Evolutionary conservation across 2,329 filamentous ascomycete genomes (phyloP).

Genomic region (Bipolaris gigantea): DNA sequence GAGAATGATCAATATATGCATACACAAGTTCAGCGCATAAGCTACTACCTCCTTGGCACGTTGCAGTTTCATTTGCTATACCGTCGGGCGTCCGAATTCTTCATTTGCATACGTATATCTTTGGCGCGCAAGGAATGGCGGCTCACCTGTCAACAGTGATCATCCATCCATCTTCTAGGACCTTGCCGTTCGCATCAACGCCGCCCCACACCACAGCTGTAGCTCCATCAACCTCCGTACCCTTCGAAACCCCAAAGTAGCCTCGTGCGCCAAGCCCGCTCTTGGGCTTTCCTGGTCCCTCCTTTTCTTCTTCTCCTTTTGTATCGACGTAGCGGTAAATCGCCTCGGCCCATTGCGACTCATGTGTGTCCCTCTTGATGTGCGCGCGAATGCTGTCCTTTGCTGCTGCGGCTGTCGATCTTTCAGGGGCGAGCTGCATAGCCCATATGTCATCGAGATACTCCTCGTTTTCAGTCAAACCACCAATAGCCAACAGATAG

Average conservation of each 20-base stretch:
- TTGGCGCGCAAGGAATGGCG: not conserved
- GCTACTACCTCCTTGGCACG: not conserved
- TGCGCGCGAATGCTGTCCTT: conserved; percentile 55
- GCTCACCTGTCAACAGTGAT: conserved; percentile 45
- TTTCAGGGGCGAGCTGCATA: conserved; percentile 55
- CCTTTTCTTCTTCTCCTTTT: conserved; percentile 49
- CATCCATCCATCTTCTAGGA: conserved; percentile 48
- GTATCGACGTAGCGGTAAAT: conserved; percentile 52
- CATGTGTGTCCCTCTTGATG: conserved; percentile 52
- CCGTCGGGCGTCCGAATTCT: not conserved
- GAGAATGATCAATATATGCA: not conserved
- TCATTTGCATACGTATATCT: not conserved
- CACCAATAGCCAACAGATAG: conserved; percentile 57
- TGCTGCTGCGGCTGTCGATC: conserved; percentile 51
- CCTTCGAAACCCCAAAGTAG: conserved; percentile 44
- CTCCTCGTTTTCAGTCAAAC: conserved; percentile 38
- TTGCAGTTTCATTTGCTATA: conserved; percentile 1
- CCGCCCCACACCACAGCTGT: conserved; percentile 60
- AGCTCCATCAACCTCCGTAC: conserved; percentile 51
- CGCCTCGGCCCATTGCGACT: conserved; percentile 55
- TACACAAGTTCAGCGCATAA: not conserved
- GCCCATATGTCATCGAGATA: conserved; percentile 54
- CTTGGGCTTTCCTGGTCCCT: conserved; percentile 43
- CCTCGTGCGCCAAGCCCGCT: conserved; percentile 47
- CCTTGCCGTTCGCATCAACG: conserved; percentile 47